phyloP scores from a whole-genome alignment of 1,284 basidiomycete species.

The Apiotrichum sp. region DNA sequence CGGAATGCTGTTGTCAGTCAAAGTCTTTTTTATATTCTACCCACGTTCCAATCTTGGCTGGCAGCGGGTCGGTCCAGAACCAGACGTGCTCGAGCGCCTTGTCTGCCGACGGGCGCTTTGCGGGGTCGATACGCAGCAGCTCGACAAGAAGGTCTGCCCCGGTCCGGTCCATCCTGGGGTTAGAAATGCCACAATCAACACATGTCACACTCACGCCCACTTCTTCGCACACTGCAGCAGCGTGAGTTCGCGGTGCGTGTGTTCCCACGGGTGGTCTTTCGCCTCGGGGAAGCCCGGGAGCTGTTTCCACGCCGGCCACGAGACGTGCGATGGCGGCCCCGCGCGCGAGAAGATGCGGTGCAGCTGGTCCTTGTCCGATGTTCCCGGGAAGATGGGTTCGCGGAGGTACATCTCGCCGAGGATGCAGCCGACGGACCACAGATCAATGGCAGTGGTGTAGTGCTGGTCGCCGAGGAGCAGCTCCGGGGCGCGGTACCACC shows the following conservation, averaged over 20 bases:
- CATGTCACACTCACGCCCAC: conserved; percentile 28
- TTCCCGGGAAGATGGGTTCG: conserved; percentile 80
- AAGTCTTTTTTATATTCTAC: conserved; percentile 50
- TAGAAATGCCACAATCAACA: neutral
- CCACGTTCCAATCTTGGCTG: conserved; percentile 66
- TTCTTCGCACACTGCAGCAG: conserved; percentile 22
- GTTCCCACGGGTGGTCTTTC: conserved; percentile 36
- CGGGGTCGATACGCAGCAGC: conserved; percentile 52
- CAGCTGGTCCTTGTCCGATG: conserved; percentile 82
- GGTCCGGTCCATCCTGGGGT: conserved; percentile 31
- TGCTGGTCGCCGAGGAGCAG: conserved; percentile 79
- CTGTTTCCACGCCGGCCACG: conserved; percentile 69
- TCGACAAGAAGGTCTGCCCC: conserved; percentile 47
- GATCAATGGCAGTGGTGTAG: conserved; percentile 90
- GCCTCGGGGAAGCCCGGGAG: conserved; percentile 73
- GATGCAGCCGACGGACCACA: conserved; percentile 97
- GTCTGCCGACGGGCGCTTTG: conserved; percentile 51
- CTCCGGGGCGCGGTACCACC: conserved; percentile 98
- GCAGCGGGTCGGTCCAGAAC: conserved; percentile 72
- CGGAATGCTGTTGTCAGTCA: conserved; percentile 7
- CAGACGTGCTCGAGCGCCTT: conserved; percentile 51
- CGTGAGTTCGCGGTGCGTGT: conserved; percentile 20
- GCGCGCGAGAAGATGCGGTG: conserved; percentile 85
- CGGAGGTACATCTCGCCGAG: conserved; percentile 92
- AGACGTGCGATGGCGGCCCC: conserved; percentile 69